phyloP scores from a whole-genome alignment of 2,329 filamentous ascomycete species.

The Berkeleyomyces rouxiae region DNA sequence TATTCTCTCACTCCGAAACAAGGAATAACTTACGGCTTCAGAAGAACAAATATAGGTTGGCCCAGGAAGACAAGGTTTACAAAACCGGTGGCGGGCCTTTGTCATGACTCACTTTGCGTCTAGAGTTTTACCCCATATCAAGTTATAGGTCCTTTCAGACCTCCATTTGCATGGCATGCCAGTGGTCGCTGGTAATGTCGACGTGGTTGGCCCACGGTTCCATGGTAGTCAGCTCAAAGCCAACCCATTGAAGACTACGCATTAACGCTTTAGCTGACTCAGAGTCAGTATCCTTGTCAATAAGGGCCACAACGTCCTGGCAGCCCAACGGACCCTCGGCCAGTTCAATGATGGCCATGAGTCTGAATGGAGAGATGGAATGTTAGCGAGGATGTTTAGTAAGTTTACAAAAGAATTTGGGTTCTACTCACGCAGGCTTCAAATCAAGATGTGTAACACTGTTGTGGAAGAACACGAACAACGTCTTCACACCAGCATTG shows the following conservation, averaged over 20 bases:
- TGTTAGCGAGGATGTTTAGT: conserved; percentile 19
- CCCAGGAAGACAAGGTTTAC: not conserved
- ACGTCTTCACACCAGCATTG: conserved; percentile 49
- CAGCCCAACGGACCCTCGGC: conserved; percentile 63
- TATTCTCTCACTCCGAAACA: conserved; percentile 12
- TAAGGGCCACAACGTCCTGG: conserved; percentile 60
- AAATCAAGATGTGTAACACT: conserved; percentile 57
- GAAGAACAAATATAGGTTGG: not conserved
- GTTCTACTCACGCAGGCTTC: conserved; percentile 60
- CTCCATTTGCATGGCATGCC: conserved; percentile 84
- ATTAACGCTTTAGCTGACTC: conserved; percentile 50
- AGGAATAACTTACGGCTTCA: conserved; percentile 11
- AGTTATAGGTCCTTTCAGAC: conserved; percentile 31
- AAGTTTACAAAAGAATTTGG: not conserved
- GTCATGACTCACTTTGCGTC: not conserved
- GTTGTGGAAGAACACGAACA: conserved; percentile 77
- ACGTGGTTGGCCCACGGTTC: conserved; percentile 52
- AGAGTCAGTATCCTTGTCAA: conserved; percentile 52
- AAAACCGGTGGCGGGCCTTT: not conserved
- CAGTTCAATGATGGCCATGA: conserved; percentile 82
- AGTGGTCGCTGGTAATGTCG: conserved; percentile 56
- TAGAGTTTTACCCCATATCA: not conserved
- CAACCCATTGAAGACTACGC: conserved; percentile 83
- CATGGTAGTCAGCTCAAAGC: conserved; percentile 69
- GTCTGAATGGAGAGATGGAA: conserved; percentile 27